Evolutionary conservation across 2,329 filamentous ascomycete species (phyloP).

Genomic region (Trichoderma cornu-damae): DNA sequence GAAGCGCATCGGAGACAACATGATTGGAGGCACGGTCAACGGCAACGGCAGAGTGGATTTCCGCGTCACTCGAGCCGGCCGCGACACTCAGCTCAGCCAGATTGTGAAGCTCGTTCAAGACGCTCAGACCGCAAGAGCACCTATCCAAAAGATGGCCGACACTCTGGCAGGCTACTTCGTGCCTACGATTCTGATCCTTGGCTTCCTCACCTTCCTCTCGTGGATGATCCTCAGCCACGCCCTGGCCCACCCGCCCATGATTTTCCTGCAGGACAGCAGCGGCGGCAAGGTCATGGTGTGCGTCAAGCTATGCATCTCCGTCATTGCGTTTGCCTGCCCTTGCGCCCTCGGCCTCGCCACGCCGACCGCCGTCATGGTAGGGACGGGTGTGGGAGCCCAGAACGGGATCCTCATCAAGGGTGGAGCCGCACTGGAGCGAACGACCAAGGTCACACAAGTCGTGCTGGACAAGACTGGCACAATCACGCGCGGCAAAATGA

Average conservation of each 20-base stretch:
- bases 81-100: conserved; percentile 94
- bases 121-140: conserved; percentile 87
- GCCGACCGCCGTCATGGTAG: conserved; percentile 97
- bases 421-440: conserved; percentile 82
- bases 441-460: conserved; percentile 83
- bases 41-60: conserved; percentile 88
- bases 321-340: conserved; percentile 96
- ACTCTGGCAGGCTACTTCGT: conserved; percentile 91
- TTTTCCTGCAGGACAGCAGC: conserved; percentile 74
- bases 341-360: conserved; percentile 95
- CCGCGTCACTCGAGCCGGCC: conserved; percentile 82
- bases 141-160: conserved; percentile 91
- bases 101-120: conserved; percentile 98
- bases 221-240: conserved; percentile 97
- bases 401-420: conserved; percentile 98
- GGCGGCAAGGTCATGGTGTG: conserved; percentile 96
- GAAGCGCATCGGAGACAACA: conserved; percentile 70
- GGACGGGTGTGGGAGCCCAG: conserved; percentile 92
- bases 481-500: conserved; percentile 93
- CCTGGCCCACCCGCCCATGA: conserved; percentile 74
- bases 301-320: conserved; percentile 93
- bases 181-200: conserved; percentile 78
- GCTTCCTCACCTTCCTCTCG: conserved; percentile 74
- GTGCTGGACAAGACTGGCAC: conserved; percentile 96
- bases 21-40: conserved; percentile 95